Base-by-base conservation (phyloP, 148 eudicot species). In the Gaultheria prostrata region DNA sequence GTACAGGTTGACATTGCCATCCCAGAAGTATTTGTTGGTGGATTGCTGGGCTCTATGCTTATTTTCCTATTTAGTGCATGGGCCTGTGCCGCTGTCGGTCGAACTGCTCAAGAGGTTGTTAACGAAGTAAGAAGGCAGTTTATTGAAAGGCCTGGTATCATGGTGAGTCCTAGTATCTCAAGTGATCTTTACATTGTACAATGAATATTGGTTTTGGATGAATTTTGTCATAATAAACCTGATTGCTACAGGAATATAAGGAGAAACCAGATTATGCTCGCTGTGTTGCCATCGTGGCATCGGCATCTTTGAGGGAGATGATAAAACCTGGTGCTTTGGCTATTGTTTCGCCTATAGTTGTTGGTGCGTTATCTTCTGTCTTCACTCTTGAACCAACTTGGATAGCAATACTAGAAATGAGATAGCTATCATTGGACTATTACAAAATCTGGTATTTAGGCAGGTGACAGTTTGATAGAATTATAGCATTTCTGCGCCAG, bases 1-100 rank as follows among this genome's bases (percentile, higher is more conserved):
- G 50, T 86, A 82, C 93, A 97, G 99, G 99, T 97, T 73, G 99
- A 97, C 83, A 97, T 97, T 79, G 99, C 99, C 39, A 91, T 97
- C 82, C 99, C 99, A 26, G 99, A 97, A 91, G 97, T 97, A 69
- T 97, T 97, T 83, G 88, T 97, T 78, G 99, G 99, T 89, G 99
- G 99, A 78, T 87, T 97, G 82, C 86, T 95, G 86, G 98, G 99
- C 79, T 94, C 99, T 83, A 97, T 97, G 99, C 99, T 97, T 85
- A 94, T 97, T 77, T 97, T 87, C 88, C 88, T 97, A 59, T 97
- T 97, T 79, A 97, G 99, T 90, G 99, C 95, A 75, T 97, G 99
- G 99, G 99, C 99, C 39, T 97, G 99, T 88, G 46, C 99, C 85
- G 98, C 99, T 46, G 99, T 94, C 85, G 99, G 99, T 17, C 94